Evolutionary conservation across 192 early-diverging fungal genomes (phyloP), one percentile per base, ranked within the genome.

Genomic region (Haplosporangium gracile): DNA sequence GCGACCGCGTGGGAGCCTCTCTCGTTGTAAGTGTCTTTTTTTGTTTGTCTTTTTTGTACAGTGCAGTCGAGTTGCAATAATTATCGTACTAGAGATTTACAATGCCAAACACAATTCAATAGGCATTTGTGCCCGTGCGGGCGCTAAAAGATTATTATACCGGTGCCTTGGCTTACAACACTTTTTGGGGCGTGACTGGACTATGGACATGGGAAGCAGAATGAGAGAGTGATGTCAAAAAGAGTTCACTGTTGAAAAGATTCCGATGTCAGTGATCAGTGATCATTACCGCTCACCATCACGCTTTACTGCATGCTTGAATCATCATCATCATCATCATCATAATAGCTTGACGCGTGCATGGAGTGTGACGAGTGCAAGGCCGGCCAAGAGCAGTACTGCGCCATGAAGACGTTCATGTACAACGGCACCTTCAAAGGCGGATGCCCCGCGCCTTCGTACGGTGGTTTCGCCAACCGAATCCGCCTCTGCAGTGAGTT

Each of bases 401-500:
- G 88, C 32, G 16, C 75, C 8, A 71, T 90, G 11, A 87, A 70
- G 20, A 88, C 91, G 0, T 86, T 82, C 26, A 93, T 89, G 0
- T 94, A 92, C 79, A 93, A 94, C 82, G 78, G 85, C 22, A 80
- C 75, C 10, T 93, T 91, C 75, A 82, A 90, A 29, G 91, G 91
- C 45, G 92, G 93, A 29, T 49, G 88, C 60, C 79, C 88, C 24
- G 86, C 85, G 36, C 85, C 89, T 2, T 93, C 93, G 8, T 89
- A 78, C 70, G 90, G 90, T 51, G 89, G 89, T 4, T 91, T 82
- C 74, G 89, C 90, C 38, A 88, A 91, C 74, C 88, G 87, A 26
- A 90, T 92, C 32, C 88, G 93, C 34, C 89, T 94, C 20, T 87
- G 94, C 76, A 78, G 88, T 45, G 83, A 89, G 26, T 96, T 90